These are phyloP conservation scores for Eimeria praecox DNA, from an alignment of 169 alveolate species.

Conservation along the genomic window DNA sequence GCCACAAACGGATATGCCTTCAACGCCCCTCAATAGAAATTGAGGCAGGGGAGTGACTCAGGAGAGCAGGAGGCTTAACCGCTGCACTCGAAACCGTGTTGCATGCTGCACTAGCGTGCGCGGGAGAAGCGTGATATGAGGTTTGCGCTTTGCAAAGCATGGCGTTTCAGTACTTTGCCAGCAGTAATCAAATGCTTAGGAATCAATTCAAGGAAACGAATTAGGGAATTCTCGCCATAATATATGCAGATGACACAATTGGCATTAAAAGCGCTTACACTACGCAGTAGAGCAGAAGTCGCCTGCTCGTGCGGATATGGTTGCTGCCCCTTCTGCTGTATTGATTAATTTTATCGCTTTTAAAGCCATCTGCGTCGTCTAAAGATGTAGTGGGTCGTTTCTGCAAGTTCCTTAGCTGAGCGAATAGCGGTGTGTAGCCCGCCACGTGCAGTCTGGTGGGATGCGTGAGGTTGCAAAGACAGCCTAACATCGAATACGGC, in stretches of 20 bases:
- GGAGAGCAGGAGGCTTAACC: too few species aligned
- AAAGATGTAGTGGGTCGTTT: not conserved
- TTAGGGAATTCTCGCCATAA: not conserved
- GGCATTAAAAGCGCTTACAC: too few species aligned
- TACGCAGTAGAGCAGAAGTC: too few species aligned
- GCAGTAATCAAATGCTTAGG: not conserved
- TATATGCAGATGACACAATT: not conserved
- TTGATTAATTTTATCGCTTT: not conserved
- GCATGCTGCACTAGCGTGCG: not conserved
- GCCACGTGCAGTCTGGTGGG: not conserved
- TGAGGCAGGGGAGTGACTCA: not conserved
- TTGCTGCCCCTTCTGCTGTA: not conserved
- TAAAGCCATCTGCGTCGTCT: not conserved
- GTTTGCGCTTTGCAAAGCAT: not conserved
- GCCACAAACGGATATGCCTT: not conserved
- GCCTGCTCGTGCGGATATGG: too few species aligned
- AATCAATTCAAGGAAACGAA: not conserved
- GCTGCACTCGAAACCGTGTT: not conserved
- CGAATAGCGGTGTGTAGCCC: not conserved
- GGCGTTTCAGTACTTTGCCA: not conserved
- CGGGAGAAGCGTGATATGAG: not conserved
- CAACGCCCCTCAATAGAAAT: not conserved
- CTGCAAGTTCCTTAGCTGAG: not conserved
- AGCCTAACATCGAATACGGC: not conserved
- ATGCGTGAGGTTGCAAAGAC: not conserved